Evolutionary conservation across 768 basidiomycete genomes (phyloP), one percentile per base, ranked within the genome.

Genomic region (Mycena crocata): DNA sequence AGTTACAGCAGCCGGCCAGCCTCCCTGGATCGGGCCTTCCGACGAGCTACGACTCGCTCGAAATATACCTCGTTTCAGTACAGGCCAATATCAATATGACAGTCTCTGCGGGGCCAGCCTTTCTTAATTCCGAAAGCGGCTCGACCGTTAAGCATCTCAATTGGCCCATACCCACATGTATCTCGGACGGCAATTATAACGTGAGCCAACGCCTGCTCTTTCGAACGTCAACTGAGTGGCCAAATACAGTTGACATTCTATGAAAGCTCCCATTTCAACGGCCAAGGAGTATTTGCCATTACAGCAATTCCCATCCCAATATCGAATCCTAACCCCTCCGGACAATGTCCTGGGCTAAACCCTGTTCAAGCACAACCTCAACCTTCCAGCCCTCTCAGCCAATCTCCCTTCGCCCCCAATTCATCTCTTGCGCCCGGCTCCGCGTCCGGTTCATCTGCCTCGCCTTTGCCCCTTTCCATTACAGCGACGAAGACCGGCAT

Each of bases 41-140:
- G 5, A 82, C 78, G 2, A 72, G 76, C 45, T 80, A 74, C 67
- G 68, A 76, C 50, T 71, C 72, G 17, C 69, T 83, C 7, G 74
- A 80, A 26, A 75, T 83, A 8, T 82, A 77, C 64, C 74, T 83
- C 21, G 78, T 83, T 6, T 83, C 83, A 2, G 62, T 75, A 1
- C 52, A 74, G 42, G 71, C 73, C 6, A 73, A 74, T 13, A 34
- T 75, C 10, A 82, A 83, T 64, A 37, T 79, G 14, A 81, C 81
- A 21, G 75, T 84, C 30, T 71, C 77, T 30, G 55, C 54, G 17
- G 77, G 75, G 15, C 56, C 79, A 12, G 58, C 51, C 9, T 69
- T 83, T 30, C 74, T 82, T 2, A 68, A 64, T 24, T 73, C 77
- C 52, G 79, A 83, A 52, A 66, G 71, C 21, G 77, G 77, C 15